Evolutionary conservation across 2,329 filamentous ascomycete species (phyloP), one percentile per base, ranked within the genome.

Genomic region (Coniochaeta sp.): DNA sequence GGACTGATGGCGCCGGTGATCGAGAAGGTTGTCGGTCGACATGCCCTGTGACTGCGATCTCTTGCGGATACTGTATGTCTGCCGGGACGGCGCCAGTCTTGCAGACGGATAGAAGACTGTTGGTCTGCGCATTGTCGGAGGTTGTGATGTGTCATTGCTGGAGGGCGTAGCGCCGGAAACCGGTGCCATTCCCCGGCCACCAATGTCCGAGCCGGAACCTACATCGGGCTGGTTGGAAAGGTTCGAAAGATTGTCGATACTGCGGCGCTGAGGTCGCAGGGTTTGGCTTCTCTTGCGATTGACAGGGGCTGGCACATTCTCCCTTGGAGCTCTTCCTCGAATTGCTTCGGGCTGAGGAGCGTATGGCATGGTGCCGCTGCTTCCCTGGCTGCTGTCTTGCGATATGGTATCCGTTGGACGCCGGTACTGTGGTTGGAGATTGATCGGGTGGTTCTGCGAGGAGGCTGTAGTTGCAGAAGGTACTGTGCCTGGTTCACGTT

Each of bases 41-140:
- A 48, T 20, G 22, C 45, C 45, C 14, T 48, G 45, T 7, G 45
- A 48, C 45, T 48, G 45, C 26, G 45, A 48, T 26, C 45, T 48
- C 28, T 31, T 48, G 8, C 45, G 45, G n/a, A 48, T n/a, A 13
- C 7, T 48, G 45, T 48, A 48, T 14, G 45, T 48, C 45, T 48
- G 45, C 8, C 45, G 45, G 18, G 45, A 48, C 20, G 45, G 28
- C 3, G 45, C 45, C 14, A 48, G 45, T 10, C 45, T 48, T 20
- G 45, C 28, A 20, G 45, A 24, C 16, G 45, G 45, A 10, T 48
- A 48, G 45, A 28, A 48, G 26, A 48, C 45, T 9, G 45, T 48
- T 2, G 45, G 45, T 22, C 45, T 30, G 14, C 45, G 24, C 45
- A 48, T 30, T 31, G 5, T 7, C 3, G 45, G 14, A 4, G 45